Evolutionary conservation across 371 early-diverging fungal genomes (phyloP), one percentile per base, ranked within the genome.

Genomic region (Zychaea mexicana): DNA sequence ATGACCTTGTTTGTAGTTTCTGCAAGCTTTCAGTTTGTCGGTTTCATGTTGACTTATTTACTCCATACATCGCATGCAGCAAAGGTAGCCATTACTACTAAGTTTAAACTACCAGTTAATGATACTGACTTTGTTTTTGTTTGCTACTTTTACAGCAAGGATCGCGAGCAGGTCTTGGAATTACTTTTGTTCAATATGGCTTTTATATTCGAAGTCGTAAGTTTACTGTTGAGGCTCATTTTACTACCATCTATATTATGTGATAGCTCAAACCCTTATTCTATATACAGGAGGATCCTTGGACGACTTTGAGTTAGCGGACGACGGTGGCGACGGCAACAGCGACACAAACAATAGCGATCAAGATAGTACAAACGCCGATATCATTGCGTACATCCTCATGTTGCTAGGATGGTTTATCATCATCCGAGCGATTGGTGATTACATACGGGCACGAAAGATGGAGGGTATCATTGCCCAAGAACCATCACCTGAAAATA

Each of bases 1-100:
- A 52, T 52, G 8, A 33, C 27, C 6, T 13, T 38, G 9, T 52
- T 32, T 31, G 15, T 74, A 88, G 89, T 86, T n/a, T 87, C 88
- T 42, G 81, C 87, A 71, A 83, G 86, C 55, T 90, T 90, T 68
- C 89, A 90, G 62, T 84, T 87, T 66, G 87, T 88, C 31, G 90
- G 90, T 8, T 90, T 90, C 62, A 78, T 88, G 72, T 64, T 90
- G 60, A 88, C 88, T 24, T 90, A 90, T 66, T 72, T 90, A 46
- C 31, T 69, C 15, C 87, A 86, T 61, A 88, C 88, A 36, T 81
- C 84, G 28, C 88, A 88, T 66, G 84, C 88, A 17, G 81, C 86
- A 45, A 87, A 87, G 77, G 83, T 81, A 76, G 65, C 22, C 21
- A 2, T 61, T 59, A 52, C 54, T 52, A 26, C 15, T 47, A 26